A percentile compares a stretch with the other conserved stretches of the same genome.
Conservation (phyloP, 2,329 filamentous ascomycete species). For the Fusarium buxicola region DNA sequence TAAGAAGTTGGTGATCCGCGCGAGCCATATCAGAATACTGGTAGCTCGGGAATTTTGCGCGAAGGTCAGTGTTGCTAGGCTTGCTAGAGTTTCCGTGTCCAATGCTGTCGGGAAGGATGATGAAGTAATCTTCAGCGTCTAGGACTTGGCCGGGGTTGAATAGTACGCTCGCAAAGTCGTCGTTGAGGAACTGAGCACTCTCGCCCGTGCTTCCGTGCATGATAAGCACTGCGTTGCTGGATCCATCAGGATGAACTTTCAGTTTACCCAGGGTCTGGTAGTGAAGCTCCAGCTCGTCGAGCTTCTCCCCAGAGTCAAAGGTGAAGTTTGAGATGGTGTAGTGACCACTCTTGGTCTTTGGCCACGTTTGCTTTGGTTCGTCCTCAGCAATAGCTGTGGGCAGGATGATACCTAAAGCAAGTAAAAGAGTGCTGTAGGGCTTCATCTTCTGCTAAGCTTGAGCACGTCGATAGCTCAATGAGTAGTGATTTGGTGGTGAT, state of each 20-base stretch:
- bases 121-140: slow-evolving; percentile 14
- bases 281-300: slow-evolving; percentile 14
- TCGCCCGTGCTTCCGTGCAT: slow-evolving; percentile 3
- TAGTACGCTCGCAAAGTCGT: slow-evolving; percentile 14
- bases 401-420: background rate
- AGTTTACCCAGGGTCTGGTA: slow-evolving; percentile 29
- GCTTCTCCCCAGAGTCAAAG: slow-evolving; percentile 12
- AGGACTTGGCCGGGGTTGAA: slow-evolving; percentile 27
- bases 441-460: no score
- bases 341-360: background rate
- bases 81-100: slow-evolving; percentile 33
- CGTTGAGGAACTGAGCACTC: slow-evolving; percentile 4
- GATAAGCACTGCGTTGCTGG: slow-evolving; percentile 27
- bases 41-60: slow-evolving; percentile 17
- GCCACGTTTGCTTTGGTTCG: background rate
- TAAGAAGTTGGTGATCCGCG: background rate
- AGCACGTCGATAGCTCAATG: no score
- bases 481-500: no score
- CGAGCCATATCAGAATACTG: slow-evolving; percentile 25
- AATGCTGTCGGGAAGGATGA: slow-evolving; percentile 28
- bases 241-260: slow-evolving; percentile 15
- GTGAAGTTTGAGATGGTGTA: slow-evolving; percentile 12
- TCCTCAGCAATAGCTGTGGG: background rate
- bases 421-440: background rate
- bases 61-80: slow-evolving; percentile 15